Base-by-base conservation (phyloP, 1,139 yeast genomes). In the Debaryomycetaceae sp. region DNA sequence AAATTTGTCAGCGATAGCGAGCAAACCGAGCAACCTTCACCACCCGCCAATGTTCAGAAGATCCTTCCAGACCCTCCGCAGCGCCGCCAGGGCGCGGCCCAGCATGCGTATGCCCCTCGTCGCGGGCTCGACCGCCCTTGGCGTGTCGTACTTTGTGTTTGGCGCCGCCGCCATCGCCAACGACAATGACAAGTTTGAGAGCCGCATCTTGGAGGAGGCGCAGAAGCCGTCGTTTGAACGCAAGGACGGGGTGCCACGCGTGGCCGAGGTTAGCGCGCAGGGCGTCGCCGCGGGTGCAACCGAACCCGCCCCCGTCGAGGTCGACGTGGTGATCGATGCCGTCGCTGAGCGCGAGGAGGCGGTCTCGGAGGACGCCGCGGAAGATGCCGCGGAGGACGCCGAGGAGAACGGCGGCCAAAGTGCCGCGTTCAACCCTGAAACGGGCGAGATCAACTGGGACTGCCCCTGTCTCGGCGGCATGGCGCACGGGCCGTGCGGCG, bases 361-460 rank as follows among this genome's bases (percentile, higher is more conserved):
- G 21, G 29, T 26, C 20, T 26, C 24, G 11, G 5, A 36, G 3
- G 32, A 27, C 18, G 31, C 32, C 15, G 51, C 27, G 14, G 44
- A 28, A 6, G 43, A 37, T 12, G 27, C 36, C 16, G 36, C 29
- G 11, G 41, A 32, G 8, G 44, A 33, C 14, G 46, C 33, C 11
- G 41, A 32, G 10, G 39, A 38, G 13, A 44, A 48, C 15, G 67
- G 58, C 40, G 57, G 65, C 37, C 64, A 59, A 37, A 51, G 58
- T 27, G 86, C 86, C 27, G 96, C 98, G 3, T 91, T 79, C 62
- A 78, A 91, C 61, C 97, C 97, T 29, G 96, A 85, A 49, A 91
- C 99, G 5, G 98, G 98, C 23, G 98, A 91, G 58, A 93, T 93
- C 61, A 91, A 93, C 76, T 93, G 99, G 99, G 98, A 93, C 53